These are phyloP conservation scores for Tanozyma kutaoensis DNA, from an alignment of 805 yeast species.

Conservation along the genomic window DNA sequence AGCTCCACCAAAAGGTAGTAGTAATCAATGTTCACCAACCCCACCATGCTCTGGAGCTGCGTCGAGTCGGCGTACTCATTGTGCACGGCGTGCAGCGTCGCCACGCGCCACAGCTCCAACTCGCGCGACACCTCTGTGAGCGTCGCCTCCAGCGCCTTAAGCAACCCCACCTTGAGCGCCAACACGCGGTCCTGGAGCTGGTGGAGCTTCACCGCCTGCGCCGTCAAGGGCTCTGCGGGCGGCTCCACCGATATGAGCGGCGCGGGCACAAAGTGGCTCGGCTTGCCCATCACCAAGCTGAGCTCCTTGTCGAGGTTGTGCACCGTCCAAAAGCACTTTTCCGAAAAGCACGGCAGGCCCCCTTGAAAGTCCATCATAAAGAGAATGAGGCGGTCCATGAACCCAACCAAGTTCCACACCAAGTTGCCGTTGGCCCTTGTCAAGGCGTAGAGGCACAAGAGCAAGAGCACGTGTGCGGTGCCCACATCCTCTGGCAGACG, in stretches of 20 bases:
- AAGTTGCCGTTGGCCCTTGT: slow-evolving; percentile 13
- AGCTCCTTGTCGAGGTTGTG: slow-evolving; percentile 25
- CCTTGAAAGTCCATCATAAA: slow-evolving; percentile 6
- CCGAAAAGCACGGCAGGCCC: slow-evolving; percentile 2
- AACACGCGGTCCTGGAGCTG: slow-evolving; percentile 14
- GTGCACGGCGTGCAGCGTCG: slow-evolving; percentile 14
- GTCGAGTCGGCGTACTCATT: slow-evolving; percentile 12
- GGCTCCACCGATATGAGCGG: slow-evolving; percentile 7
- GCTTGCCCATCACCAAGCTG: slow-evolving; percentile 17
- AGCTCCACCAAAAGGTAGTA: slow-evolving; percentile 26
- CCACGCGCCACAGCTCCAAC: slow-evolving; percentile 24
- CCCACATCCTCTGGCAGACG: slow-evolving; percentile 11
- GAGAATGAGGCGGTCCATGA: slow-evolving; percentile 14
- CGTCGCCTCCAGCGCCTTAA: slow-evolving; percentile 1
- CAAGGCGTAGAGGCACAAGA: slow-evolving; percentile 18
- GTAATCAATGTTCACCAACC: slow-evolving; percentile 22
- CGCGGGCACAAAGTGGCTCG: slow-evolving; percentile 19
- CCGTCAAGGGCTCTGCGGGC: slow-evolving; percentile 7
- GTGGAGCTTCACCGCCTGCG: slow-evolving; percentile 12
- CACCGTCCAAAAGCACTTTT: slow-evolving; percentile 22
- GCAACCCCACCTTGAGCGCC: slow-evolving; percentile 5
- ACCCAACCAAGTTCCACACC: slow-evolving; percentile 22
- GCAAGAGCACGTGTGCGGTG: slow-evolving; percentile 16
- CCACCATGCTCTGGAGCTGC: slow-evolving; percentile 17
- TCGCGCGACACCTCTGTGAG: slow-evolving; percentile 13